Evolutionary conservation across 805 yeast genomes (phyloP), one percentile per base, ranked within the genome.

Genomic region (Teunomyces lycoperdinae): DNA sequence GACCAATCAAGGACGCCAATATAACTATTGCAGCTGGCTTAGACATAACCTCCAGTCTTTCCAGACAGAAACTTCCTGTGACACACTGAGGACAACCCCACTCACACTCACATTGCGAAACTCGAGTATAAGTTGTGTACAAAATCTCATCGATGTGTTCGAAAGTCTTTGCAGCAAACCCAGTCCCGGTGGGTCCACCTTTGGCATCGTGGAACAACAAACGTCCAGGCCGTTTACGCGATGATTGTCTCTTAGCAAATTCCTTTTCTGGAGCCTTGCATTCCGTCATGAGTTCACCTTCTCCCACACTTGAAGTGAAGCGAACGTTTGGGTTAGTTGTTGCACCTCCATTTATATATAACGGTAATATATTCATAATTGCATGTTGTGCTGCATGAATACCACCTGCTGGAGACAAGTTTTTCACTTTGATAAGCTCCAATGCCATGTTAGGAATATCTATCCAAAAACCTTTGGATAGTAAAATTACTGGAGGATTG

Each of bases 241-340:
- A 65, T 0, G 92, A 78, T 58, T 87, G 87, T 27, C 89, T 67
- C 43, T 77, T 76, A 1, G 96, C 88, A 73, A 92, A 88, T 61
- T 94, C 99, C 58, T 94, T 94, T 54, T 90, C 96, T 0, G 99
- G 97, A 0, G 98, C 97, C 59, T 94, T 94, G 66, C 99, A 94
- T 64, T 94, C 99, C 0, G 98, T 89, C 40, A 79, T 80, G 10
- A 94, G 76, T 56, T 94, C 99, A 2, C 73, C 55, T 36, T 68
- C 71, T 0, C 72, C 73, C 2, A 67, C 52, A 33, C 48, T 61
- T 1, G 70, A 62, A 9, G 54, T 52, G 45, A 61, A 67, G 28
- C 64, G 55, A 9, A 60, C 65, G 45, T 68, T 65, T 0, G 72
- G 69, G 33, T 64, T 58, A 6, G 71, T 62, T 54, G 83, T 86